Conservation (phyloP, 148 eudicot genomes). For the Camellia granthamiana region DNA sequence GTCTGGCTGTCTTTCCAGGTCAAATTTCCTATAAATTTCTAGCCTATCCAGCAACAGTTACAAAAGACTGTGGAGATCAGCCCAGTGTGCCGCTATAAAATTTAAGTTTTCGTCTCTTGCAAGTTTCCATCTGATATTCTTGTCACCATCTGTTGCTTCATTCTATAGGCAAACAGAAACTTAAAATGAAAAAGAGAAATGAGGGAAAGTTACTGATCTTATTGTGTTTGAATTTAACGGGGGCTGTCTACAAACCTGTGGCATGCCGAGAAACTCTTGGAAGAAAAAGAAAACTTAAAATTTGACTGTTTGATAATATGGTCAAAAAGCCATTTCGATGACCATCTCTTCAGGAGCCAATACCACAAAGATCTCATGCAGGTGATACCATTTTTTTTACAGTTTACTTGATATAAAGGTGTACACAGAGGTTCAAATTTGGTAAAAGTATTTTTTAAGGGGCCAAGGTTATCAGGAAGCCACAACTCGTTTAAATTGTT, state of each 20-base stretch:
- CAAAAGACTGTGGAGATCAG: constrained; percentile 70
- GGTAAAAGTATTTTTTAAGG: background rate
- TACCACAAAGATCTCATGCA: background rate
- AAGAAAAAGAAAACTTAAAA: background rate
- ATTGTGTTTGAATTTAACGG: background rate
- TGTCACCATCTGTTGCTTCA: constrained; percentile 49
- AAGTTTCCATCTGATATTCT: constrained; percentile 33
- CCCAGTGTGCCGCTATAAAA: constrained; percentile 79
- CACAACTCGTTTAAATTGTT: too few relatives aligned
- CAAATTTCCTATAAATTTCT: background rate
- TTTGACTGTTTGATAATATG: background rate
- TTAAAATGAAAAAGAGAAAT: background rate
- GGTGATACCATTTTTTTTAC: background rate
- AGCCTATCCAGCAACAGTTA: background rate
- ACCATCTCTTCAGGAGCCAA: background rate
- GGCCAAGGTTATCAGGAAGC: background rate
- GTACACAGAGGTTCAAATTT: background rate
- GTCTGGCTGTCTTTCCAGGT: background rate
- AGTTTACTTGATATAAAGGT: background rate
- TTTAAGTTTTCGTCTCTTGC: constrained; percentile 71
- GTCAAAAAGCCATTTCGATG: background rate
- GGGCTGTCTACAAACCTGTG: background rate
- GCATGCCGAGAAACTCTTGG: too few relatives aligned
- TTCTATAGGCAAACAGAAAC: constrained; percentile 34
- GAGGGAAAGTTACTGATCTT: background rate